phyloP scores from a whole-genome alignment of 176 grass and related monocot species.

The Cocos nucifera region DNA sequence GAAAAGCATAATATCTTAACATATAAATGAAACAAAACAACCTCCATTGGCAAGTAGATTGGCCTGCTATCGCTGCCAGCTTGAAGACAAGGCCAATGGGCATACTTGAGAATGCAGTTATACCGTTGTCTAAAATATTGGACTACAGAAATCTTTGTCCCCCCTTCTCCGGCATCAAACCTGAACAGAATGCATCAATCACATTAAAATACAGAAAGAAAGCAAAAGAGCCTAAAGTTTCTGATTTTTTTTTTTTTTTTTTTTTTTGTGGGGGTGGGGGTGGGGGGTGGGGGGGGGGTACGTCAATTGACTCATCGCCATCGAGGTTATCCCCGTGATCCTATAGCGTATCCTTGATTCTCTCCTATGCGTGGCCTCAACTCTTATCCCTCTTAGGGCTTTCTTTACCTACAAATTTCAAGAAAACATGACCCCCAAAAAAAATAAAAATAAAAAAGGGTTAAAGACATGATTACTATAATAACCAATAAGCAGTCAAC shows the following conservation, averaged over 20 bases:
- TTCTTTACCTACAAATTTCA: constrained; percentile 52
- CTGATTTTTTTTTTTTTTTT: too few species aligned
- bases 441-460: background rate
- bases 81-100: constrained; percentile 59
- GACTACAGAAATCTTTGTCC: constrained; percentile 37
- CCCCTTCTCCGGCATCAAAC: constrained; percentile 54
- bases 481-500: too few species aligned
- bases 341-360: constrained; percentile 57
- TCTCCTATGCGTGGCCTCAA: constrained; percentile 55
- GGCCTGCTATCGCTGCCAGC: constrained; percentile 58
- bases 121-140: constrained; percentile 66
- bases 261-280: too few species aligned
- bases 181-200: constrained; percentile 20
- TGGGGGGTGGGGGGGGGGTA: too few species aligned
- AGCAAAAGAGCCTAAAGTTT: background rate
- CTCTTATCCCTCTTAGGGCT: constrained; percentile 46
- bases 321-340: constrained; percentile 55
- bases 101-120: constrained; percentile 27
- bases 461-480: too few species aligned
- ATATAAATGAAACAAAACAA: background rate
- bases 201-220: too few species aligned
- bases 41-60: constrained; percentile 75
- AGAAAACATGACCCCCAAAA: background rate
- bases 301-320: constrained; percentile 53
- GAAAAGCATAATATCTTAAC: background rate